Conservation (phyloP, 1,284 basidiomycete genomes). For the Leccinum subrobustum region DNA sequence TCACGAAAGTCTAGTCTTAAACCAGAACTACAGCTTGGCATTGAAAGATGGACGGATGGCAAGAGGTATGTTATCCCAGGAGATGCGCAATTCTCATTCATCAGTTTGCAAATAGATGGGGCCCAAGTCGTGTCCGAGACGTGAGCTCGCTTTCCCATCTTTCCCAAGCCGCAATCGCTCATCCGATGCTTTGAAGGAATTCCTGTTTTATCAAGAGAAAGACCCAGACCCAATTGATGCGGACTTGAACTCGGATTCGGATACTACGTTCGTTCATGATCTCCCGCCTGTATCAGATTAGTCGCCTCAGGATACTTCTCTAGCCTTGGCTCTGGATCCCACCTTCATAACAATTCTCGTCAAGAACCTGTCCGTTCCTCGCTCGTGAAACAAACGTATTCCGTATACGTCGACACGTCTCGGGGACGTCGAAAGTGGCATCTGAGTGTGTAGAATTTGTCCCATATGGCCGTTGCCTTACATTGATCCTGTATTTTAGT, state of each 20-base stretch:
- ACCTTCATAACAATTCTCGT: constrained; percentile 34
- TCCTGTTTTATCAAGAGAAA: constrained; percentile 74
- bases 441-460: constrained; percentile 51
- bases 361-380: constrained; percentile 44
- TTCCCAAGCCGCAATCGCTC: constrained; percentile 3
- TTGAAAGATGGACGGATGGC: constrained; percentile 80
- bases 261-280: constrained; percentile 35
- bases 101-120: constrained; percentile 48
- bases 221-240: constrained; percentile 43
- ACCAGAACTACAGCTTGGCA: constrained; percentile 51
- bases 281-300: not conserved
- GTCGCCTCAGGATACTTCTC: constrained; percentile 19
- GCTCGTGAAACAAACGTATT: constrained; percentile 78
- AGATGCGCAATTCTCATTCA: constrained; percentile 30
- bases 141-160: constrained; percentile 40
- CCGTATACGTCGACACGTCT: constrained; percentile 63
- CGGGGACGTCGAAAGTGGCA: constrained; percentile 75
- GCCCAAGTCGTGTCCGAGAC: constrained; percentile 72
- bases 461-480: constrained; percentile 1
- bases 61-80: constrained; percentile 46
- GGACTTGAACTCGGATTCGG: constrained; percentile 48
- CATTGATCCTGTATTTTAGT: constrained; percentile 40
- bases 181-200: constrained; percentile 49
- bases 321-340: constrained; percentile 36
- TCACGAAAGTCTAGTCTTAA: constrained; percentile 4